Conservation (phyloP, 768 basidiomycete genomes). For the Tephrocybe sp. region DNA sequence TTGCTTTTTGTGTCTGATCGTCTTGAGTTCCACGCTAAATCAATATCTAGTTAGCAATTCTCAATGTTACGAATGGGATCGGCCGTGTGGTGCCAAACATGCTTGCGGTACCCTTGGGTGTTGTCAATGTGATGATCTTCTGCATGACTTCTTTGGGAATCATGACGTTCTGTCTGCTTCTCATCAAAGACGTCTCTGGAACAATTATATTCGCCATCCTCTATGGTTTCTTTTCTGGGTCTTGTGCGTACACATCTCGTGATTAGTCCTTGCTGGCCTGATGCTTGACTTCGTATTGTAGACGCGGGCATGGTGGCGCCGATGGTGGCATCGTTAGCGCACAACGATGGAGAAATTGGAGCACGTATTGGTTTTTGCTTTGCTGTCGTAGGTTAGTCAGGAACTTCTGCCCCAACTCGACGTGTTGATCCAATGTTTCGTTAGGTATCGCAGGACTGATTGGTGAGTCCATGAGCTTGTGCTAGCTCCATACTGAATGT, state of each 20-base stretch:
- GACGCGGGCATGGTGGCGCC: constrained; percentile 42
- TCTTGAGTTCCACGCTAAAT: neutral
- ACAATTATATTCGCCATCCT: constrained; percentile 32
- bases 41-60: constrained; percentile 43
- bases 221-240: constrained; percentile 41
- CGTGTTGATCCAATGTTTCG: neutral
- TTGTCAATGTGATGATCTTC: constrained; percentile 29
- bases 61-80: constrained; percentile 46
- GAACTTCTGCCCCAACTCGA: neutral
- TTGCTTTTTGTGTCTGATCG: constrained; percentile 13
- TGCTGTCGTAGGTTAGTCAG: constrained; percentile 17
- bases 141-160: constrained; percentile 24
- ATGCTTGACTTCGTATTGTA: constrained; percentile 13
- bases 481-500: neutral
- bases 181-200: constrained; percentile 24
- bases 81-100: constrained; percentile 37
- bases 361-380: constrained; percentile 51
- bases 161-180: constrained; percentile 37
- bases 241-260: constrained; percentile 26
- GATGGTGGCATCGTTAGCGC: constrained; percentile 41
- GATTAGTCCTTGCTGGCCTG: neutral
- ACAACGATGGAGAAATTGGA: constrained; percentile 49
- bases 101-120: constrained; percentile 27
- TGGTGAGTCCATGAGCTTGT: constrained; percentile 6
- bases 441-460: constrained; percentile 19